phyloP scores from a whole-genome alignment of 1,284 basidiomycete genomes.

The Moesziomyces parantarcticus region DNA sequence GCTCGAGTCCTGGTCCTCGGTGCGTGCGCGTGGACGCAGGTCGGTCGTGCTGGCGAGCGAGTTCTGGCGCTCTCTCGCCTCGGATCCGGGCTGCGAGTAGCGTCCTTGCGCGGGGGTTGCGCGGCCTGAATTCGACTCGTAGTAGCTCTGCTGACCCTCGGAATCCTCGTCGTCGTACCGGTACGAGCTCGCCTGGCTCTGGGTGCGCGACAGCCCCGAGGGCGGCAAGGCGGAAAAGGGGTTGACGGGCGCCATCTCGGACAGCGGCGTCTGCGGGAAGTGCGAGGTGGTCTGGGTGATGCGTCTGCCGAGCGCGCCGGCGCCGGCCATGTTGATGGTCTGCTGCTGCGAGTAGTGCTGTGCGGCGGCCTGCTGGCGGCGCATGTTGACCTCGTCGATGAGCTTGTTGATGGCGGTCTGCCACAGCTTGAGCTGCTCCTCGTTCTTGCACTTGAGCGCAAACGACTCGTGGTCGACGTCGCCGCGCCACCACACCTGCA shows the following conservation, averaged over 20 bases:
- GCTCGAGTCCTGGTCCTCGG: conserved; percentile 58
- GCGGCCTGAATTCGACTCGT: conserved; percentile 38
- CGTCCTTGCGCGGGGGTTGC: conserved; percentile 52
- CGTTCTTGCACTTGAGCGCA: conserved; percentile 88
- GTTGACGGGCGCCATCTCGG: conserved; percentile 50
- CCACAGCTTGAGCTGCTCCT: conserved; percentile 94
- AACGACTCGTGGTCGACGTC: conserved; percentile 91
- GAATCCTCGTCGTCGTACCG: conserved; percentile 40
- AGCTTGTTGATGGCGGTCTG: conserved; percentile 86
- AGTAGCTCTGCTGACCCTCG: conserved; percentile 30
- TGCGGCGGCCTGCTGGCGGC: conserved; percentile 48
- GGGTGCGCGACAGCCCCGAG: conserved; percentile 38
- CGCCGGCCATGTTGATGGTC: conserved; percentile 56
- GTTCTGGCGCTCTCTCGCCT: conserved; percentile 49
- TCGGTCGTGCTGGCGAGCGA: conserved; percentile 35
- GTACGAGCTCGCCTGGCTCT: conserved; percentile 49
- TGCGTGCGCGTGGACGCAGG: conserved; percentile 48
- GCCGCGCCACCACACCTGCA: conserved; percentile 92
- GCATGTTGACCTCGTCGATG: conserved; percentile 73
- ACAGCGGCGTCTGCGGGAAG: conserved; percentile 61
- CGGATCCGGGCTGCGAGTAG: conserved; percentile 50
- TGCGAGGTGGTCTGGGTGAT: conserved; percentile 46
- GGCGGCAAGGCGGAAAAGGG: conserved; percentile 38
- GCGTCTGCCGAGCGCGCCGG: conserved; percentile 48
- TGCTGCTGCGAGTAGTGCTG: conserved; percentile 46